A percentile compares a stretch with the other conserved stretches of the same genome.
Conservation (phyloP, 1,139 yeast species). For the Pichia sp. region DNA sequence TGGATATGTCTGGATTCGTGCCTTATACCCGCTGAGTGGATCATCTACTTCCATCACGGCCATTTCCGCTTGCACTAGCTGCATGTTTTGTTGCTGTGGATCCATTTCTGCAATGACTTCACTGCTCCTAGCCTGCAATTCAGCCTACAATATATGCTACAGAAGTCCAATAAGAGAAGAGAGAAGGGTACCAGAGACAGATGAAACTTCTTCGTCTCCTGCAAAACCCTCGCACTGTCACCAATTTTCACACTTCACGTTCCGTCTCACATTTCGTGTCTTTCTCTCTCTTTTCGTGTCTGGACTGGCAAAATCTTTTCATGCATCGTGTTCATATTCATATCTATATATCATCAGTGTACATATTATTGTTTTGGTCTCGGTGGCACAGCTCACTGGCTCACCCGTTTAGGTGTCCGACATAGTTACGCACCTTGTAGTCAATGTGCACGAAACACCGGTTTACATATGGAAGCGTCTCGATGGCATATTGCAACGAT, state of each 20-base stretch:
- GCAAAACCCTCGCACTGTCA: not conserved
- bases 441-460: conserved; percentile 81
- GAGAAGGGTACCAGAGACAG: not conserved
- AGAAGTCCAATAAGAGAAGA: not conserved
- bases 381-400: not conserved
- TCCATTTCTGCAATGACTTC: not conserved
- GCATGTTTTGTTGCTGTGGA: not conserved
- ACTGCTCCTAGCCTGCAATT: not conserved
- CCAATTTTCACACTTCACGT: not conserved
- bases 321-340: not conserved
- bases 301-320: no score
- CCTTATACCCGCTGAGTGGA: conserved; percentile 2
- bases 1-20: not conserved
- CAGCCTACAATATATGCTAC: not conserved
- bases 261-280: not conserved
- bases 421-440: conserved; percentile 53
- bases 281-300: not conserved
- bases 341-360: not conserved
- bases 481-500: conserved; percentile 74
- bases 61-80: not conserved
- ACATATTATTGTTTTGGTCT: not conserved
- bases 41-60: not conserved
- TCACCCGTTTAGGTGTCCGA: conserved; percentile 39
- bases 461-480: conserved; percentile 71
- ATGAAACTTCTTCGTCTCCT: not conserved